These are phyloP conservation scores for Colletotrichum chrysophilum DNA, from an alignment of 2,329 filamentous ascomycete species.

Conservation along the genomic window DNA sequence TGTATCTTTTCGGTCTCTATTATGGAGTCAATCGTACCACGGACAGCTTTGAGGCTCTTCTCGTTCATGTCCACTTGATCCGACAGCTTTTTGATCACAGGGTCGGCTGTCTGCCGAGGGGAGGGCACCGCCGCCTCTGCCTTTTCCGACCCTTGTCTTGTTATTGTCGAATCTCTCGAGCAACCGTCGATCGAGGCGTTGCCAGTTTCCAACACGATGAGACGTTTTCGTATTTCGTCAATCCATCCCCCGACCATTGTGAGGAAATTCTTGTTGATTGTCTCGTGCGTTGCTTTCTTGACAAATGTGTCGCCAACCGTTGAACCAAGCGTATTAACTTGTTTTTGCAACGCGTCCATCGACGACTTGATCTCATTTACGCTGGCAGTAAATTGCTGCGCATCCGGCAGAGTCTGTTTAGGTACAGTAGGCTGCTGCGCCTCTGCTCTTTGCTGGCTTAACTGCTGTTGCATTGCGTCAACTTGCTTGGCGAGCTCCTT, in stretches of 20 bases:
- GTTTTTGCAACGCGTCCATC: not conserved
- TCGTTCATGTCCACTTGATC: not conserved
- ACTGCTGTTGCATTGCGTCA: not conserved
- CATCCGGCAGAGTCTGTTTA: not conserved
- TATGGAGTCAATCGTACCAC: not conserved
- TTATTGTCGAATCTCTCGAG: not conserved
- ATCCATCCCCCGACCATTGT: not conserved
- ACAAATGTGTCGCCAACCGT: not conserved
- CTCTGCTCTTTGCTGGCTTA: not conserved
- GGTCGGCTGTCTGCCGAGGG: not conserved
- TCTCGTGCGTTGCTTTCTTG: not conserved
- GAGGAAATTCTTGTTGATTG: not conserved
- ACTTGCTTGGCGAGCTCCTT: not conserved
- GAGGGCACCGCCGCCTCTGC: not conserved
- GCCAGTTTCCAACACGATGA: not conserved
- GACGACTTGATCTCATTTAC: not conserved
- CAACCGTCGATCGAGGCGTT: not conserved
- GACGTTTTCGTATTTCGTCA: not conserved
- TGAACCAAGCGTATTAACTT: not conserved
- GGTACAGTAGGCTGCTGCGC: not conserved
- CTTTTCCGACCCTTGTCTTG: not conserved
- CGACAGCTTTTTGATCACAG: not conserved
- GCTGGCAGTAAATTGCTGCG: not conserved
- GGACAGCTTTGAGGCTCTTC: conserved; percentile 4
- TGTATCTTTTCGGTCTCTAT: not conserved